Conservation (phyloP, 495 filamentous ascomycete genomes). For the Cercophora newfieldiana region DNA sequence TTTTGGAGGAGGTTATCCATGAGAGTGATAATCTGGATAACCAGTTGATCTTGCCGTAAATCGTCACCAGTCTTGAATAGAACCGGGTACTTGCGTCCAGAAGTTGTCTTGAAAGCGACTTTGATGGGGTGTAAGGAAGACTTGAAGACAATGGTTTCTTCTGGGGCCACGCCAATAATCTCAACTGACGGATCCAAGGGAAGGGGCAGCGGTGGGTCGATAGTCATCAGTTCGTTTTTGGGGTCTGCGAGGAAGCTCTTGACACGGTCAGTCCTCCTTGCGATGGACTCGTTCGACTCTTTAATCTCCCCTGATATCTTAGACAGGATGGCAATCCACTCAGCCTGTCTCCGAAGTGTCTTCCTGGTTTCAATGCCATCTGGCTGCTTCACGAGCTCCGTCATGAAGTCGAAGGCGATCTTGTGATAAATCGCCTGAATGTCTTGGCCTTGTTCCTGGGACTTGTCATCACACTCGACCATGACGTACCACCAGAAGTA, state of each 20-base stretch:
- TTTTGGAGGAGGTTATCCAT: conserved; percentile 97
- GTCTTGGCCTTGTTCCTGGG: conserved; percentile 64
- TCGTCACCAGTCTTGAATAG: conserved; percentile 98
- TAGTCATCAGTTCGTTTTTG: conserved; percentile 77
- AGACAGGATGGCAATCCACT: conserved; percentile 81
- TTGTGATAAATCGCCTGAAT: conserved; percentile 84
- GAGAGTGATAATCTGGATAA: conserved; percentile 96
- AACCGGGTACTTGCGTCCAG: conserved; percentile 78
- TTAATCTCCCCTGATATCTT: conserved; percentile 91
- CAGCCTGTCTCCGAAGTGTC: conserved; percentile 80
- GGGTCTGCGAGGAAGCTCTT: conserved; percentile 83
- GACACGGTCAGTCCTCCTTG: conserved; percentile 76
- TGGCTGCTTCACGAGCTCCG: conserved; percentile 63
- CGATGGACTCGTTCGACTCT: conserved; percentile 71
- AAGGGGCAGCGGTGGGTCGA: conserved; percentile 85
- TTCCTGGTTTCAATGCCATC: conserved; percentile 70
- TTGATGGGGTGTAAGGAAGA: conserved; percentile 87
- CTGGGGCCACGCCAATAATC: conserved; percentile 75
- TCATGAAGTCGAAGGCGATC: conserved; percentile 95
- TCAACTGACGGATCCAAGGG: conserved; percentile 83
- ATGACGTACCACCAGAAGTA: conserved; percentile 98
- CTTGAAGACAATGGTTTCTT: conserved; percentile 91
- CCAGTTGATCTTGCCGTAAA: conserved; percentile 93
- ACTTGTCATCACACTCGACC: conserved; percentile 87
- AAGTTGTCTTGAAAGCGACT: conserved; percentile 82